Conservation (phyloP, 2,329 filamentous ascomycete genomes). For the Lachnellula subtilissima region DNA sequence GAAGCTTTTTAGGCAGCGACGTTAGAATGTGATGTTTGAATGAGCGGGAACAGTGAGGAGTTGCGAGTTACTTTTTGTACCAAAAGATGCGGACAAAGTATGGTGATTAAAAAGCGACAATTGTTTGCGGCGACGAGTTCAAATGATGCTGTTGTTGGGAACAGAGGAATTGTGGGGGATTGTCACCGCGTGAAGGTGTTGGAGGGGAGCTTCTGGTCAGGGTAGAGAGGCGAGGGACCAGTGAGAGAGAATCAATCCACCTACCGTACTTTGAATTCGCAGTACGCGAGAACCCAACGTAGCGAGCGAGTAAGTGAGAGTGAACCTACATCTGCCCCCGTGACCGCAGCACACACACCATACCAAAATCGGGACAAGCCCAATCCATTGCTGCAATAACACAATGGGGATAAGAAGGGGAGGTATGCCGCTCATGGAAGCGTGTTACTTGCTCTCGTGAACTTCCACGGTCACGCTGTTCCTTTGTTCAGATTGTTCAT, state of each 20-base stretch:
- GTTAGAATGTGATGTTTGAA: slow-evolving; percentile 6
- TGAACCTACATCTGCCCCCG: background rate
- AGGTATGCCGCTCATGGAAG: background rate
- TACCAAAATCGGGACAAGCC: background rate
- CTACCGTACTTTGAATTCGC: slow-evolving; percentile 3
- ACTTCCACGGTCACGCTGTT: background rate
- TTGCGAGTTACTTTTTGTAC: background rate
- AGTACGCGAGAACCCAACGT: background rate
- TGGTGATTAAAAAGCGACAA: background rate
- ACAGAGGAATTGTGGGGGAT: background rate
- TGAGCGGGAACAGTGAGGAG: background rate
- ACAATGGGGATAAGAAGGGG: background rate
- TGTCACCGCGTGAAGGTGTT: slow-evolving; percentile 1
- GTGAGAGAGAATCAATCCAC: background rate
- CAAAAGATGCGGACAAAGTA: background rate
- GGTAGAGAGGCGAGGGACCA: background rate
- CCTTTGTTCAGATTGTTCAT: background rate
- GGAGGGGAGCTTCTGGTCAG: slow-evolving; percentile 7
- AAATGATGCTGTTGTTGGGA: background rate
- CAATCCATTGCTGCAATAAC: background rate
- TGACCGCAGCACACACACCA: background rate
- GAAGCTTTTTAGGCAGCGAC: slow-evolving; percentile 13
- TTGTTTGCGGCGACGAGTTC: background rate
- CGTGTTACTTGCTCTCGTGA: background rate
- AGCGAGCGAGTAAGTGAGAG: background rate